A percentile compares a stretch with the other conserved stretches of the same genome.
Conservation (phyloP, 371 early-diverging fungal species). For the Zychaea mexicana region DNA sequence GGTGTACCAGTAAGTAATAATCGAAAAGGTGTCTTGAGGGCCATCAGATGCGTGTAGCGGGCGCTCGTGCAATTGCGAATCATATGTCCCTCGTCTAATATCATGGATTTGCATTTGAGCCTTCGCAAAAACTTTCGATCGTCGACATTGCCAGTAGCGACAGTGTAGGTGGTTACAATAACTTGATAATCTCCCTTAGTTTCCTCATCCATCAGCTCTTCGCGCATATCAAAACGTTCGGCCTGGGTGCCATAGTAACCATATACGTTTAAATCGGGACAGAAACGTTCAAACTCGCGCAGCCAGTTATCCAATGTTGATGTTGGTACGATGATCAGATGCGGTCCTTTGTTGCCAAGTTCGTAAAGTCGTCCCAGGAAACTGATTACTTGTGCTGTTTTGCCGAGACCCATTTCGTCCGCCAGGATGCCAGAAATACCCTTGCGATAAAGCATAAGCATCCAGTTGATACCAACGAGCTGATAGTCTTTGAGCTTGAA, state of each 20-base stretch:
- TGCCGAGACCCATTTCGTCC: conserved; percentile 98
- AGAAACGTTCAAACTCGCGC: conserved; percentile 81
- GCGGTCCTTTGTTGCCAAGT: conserved; percentile 66
- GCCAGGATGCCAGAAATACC: conserved; percentile 87
- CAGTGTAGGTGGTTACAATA: conserved; percentile 73
- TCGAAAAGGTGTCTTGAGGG: conserved; percentile 60
- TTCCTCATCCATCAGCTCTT: conserved; percentile 32
- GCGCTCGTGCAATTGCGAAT: conserved; percentile 82
- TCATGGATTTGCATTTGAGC: conserved; percentile 60
- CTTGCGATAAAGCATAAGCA: conserved; percentile 79
- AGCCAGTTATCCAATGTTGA: conserved; percentile 92
- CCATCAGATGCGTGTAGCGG: conserved; percentile 81
- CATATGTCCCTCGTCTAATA: conserved; percentile 97
- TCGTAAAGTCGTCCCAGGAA: conserved; percentile 75
- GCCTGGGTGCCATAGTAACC: conserved; percentile 75
- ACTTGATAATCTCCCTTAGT: conserved; percentile 43
- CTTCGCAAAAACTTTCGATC: conserved; percentile 77
- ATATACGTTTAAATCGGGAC: conserved; percentile 66
- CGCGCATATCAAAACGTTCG: conserved; percentile 64
- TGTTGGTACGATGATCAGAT: conserved; percentile 86
- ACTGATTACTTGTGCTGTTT: conserved; percentile 94
- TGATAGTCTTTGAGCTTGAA: conserved; percentile 89
- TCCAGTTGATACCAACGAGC: conserved; percentile 93
- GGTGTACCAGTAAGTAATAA: conserved; percentile 78
- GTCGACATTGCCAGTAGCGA: conserved; percentile 73